These are phyloP conservation scores for Tylopilus rubrobrunneus DNA, from an alignment of 768 basidiomycete genomes.

Conservation along the genomic window DNA sequence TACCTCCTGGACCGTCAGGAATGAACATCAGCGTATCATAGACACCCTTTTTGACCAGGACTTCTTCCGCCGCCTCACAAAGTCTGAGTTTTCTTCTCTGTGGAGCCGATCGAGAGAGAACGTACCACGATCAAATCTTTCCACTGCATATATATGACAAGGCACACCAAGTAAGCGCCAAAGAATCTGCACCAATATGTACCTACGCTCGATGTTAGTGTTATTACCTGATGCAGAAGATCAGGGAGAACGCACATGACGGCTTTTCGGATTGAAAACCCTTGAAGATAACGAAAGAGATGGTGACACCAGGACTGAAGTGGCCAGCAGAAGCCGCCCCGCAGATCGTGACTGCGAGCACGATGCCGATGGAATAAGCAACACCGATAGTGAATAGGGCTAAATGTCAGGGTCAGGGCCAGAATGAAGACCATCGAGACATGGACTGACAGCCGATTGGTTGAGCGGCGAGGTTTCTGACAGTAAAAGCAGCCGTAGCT, in stretches of 20 bases:
- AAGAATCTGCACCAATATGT: slow-evolving; percentile 63
- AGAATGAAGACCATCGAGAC: neutral
- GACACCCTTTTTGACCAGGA: slow-evolving; percentile 24
- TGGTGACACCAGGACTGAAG: slow-evolving; percentile 61
- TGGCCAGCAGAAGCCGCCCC: slow-evolving; percentile 57
- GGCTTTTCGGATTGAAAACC: slow-evolving; percentile 52
- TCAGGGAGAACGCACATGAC: slow-evolving; percentile 37
- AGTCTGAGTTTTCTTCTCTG: neutral
- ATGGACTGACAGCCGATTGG: slow-evolving; percentile 47
- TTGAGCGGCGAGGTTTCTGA: slow-evolving; percentile 42
- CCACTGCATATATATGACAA: slow-evolving; percentile 62
- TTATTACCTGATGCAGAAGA: slow-evolving; percentile 1
- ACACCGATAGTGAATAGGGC: slow-evolving; percentile 52
- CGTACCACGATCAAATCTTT: slow-evolving; percentile 45
- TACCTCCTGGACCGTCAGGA: slow-evolving; percentile 33
- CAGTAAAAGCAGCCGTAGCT: slow-evolving; percentile 45
- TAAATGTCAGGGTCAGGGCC: neutral
- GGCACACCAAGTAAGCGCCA: slow-evolving; percentile 60
- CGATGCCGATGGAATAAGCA: slow-evolving; percentile 55
- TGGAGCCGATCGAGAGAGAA: slow-evolving; percentile 41
- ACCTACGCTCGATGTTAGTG: slow-evolving; percentile 38
- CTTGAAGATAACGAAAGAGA: slow-evolving; percentile 49
- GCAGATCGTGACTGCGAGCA: slow-evolving; percentile 53
- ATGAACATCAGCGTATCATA: slow-evolving; percentile 35
- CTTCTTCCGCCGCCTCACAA: slow-evolving; percentile 26